A percentile compares a stretch with the other conserved stretches of the same genome.
These are phyloP conservation scores for Arthrobotrys sinensis DNA, from an alignment of 2,329 filamentous ascomycete species.

Conservation along the genomic window DNA sequence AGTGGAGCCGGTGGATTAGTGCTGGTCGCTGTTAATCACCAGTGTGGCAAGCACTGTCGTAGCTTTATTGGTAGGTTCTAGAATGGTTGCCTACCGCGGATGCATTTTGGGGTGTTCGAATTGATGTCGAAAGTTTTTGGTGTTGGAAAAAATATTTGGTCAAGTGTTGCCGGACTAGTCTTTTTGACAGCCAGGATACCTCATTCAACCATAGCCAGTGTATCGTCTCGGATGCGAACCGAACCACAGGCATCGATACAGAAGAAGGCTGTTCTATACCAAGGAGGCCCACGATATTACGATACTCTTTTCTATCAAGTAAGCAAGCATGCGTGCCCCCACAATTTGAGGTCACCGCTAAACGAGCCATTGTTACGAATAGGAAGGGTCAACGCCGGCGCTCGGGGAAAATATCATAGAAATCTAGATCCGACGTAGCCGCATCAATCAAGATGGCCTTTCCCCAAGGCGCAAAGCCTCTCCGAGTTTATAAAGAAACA, in stretches of 20 bases:
- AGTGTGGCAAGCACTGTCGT: not conserved
- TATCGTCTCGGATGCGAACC: too few species aligned
- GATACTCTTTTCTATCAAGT: too few species aligned
- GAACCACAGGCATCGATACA: too few species aligned
- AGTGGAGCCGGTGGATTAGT: not conserved
- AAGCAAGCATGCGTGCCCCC: too few species aligned
- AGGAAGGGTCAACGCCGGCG: too few species aligned
- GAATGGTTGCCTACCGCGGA: not conserved
- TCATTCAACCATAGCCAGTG: too few species aligned
- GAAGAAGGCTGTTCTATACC: too few species aligned
- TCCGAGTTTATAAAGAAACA: slow-evolving; percentile 72
- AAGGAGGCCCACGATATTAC: too few species aligned
- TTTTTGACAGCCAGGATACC: too few species aligned
- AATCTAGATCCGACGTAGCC: not conserved
- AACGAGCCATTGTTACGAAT: too few species aligned
- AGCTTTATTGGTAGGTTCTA: not conserved
- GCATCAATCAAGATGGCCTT: slow-evolving; percentile 65
- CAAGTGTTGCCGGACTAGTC: too few species aligned
- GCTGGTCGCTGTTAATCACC: not conserved
- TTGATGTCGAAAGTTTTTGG: not conserved
- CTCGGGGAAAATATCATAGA: not conserved
- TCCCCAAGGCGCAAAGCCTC: slow-evolving; percentile 67
- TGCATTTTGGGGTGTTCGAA: not conserved
- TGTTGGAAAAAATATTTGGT: slow-evolving; percentile 3
- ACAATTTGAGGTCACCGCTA: too few species aligned